Conservation (phyloP, 176 grass and related monocot species). For the Aegilops sharonensis region DNA sequence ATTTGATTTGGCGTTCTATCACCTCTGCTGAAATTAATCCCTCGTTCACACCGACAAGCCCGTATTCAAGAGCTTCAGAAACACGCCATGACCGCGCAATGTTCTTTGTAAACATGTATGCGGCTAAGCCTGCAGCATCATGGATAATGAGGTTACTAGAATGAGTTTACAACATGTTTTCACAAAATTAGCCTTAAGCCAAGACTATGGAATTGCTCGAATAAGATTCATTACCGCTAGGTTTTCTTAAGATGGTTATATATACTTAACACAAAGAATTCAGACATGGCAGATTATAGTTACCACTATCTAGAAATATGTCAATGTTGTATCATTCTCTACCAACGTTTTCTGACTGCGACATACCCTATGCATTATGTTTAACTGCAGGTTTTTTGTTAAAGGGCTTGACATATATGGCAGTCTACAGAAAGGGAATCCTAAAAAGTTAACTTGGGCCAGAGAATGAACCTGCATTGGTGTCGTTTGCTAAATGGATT, state of each 20-base stretch:
- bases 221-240: neutral
- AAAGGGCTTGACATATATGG: neutral
- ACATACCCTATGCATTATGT: neutral
- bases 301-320: slow-evolving; percentile 11
- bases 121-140: slow-evolving; percentile 69
- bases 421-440: neutral
- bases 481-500: slow-evolving; percentile 82
- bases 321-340: neutral
- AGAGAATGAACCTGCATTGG: slow-evolving; percentile 67
- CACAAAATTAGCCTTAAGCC: neutral
- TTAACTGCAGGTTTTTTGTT: neutral
- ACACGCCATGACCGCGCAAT: slow-evolving; percentile 91
- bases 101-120: slow-evolving; percentile 94
- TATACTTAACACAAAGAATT: neutral
- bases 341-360: neutral
- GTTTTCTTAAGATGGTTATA: neutral
- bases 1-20: neutral
- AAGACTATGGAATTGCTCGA: neutral
- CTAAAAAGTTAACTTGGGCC: neutral
- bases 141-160: slow-evolving; percentile 9
- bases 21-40: slow-evolving; percentile 94
- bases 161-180: neutral
- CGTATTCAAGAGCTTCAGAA: slow-evolving; percentile 91
- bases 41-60: slow-evolving; percentile 92
- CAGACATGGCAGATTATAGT: neutral